Conservation (phyloP, 1,284 basidiomycete genomes). For the Trametes sp. region DNA sequence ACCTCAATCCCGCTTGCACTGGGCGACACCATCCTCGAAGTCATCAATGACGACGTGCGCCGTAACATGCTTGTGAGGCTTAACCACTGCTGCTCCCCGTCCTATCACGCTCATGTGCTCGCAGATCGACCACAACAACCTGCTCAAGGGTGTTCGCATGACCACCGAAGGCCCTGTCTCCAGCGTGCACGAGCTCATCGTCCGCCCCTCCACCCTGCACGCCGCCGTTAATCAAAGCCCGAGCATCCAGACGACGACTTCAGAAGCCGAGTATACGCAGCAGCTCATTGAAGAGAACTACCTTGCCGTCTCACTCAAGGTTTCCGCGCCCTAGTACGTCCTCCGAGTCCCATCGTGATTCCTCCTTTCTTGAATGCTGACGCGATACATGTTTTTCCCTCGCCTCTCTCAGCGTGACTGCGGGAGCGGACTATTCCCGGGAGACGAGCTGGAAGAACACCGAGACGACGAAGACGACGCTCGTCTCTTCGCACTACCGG, state of each 20-base stretch:
- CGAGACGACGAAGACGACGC: not conserved
- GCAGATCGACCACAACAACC: not conserved
- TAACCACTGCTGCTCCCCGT: no score
- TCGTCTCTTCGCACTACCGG: not conserved
- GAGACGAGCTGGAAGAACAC: not conserved
- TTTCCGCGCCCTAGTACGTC: not conserved
- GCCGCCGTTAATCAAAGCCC: not conserved
- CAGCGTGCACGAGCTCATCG: not conserved
- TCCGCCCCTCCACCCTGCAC: not conserved
- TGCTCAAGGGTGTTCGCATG: not conserved
- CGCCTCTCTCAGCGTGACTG: not conserved
- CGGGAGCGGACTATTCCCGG: not conserved
- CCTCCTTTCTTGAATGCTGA: no score
- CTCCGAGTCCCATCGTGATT: no score
- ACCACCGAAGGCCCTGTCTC: not conserved
- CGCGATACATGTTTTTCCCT: not conserved
- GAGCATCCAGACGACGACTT: not conserved
- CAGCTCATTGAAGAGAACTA: not conserved
- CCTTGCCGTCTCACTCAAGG: not conserved
- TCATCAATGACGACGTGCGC: no score
- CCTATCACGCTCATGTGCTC: not conserved
- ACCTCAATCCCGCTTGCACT: no score
- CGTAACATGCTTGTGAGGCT: no score
- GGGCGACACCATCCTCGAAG: no score
- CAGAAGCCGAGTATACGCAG: not conserved